Conservation (phyloP, 148 eudicot genomes). For the Diospyros lotus region DNA sequence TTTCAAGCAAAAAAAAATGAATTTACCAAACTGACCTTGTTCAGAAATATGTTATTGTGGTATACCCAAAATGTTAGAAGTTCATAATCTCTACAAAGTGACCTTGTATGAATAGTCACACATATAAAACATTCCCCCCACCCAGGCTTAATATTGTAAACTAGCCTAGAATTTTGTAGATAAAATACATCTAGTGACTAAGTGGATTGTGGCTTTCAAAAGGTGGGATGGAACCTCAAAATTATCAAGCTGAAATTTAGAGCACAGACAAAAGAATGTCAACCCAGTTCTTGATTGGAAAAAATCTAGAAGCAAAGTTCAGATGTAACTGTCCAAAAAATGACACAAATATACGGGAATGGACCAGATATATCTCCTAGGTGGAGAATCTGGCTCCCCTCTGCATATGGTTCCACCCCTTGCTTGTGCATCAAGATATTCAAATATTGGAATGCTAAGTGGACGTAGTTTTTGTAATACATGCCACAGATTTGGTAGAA, state of each 20-base stretch:
- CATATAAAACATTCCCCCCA: no score
- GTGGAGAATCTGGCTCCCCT: background rate
- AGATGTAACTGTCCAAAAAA: background rate
- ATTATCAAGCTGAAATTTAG: background rate
- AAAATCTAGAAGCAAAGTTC: background rate
- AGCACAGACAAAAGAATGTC: background rate
- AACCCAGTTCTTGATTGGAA: background rate
- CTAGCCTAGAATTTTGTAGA: background rate
- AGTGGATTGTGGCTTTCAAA: background rate
- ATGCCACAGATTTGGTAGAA: background rate
- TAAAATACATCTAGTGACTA: no score
- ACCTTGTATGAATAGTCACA: background rate
- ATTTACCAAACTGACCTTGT: background rate
- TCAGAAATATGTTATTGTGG: background rate
- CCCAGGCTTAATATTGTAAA: background rate
- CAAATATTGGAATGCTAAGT: background rate
- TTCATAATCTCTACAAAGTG: background rate
- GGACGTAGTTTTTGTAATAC: background rate
- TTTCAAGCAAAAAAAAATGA: background rate
- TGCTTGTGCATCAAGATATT: background rate
- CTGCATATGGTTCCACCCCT: constrained; percentile 2
- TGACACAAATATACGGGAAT: background rate
- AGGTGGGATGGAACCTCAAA: background rate
- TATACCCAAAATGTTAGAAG: background rate
- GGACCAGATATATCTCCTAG: background rate